These are phyloP conservation scores for Amanita muscaria DNA, from an alignment of 768 basidiomycete species.

Conservation along the genomic window DNA sequence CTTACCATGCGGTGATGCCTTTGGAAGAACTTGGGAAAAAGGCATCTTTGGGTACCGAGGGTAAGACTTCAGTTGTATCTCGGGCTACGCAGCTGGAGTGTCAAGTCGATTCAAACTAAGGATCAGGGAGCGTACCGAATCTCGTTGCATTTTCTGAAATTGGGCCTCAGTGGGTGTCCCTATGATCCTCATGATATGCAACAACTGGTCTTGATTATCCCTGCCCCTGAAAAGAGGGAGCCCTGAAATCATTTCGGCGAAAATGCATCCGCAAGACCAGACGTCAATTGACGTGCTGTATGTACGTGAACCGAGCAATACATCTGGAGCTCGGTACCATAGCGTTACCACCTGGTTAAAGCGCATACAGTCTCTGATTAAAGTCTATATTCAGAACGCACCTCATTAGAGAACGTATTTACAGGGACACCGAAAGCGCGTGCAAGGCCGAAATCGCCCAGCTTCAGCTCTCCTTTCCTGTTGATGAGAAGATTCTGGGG, in stretches of 20 bases:
- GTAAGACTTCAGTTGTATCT: slow-evolving; percentile 76
- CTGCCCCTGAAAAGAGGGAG: slow-evolving; percentile 94
- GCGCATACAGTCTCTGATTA: slow-evolving; percentile 1
- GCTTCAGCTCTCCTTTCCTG: slow-evolving; percentile 90
- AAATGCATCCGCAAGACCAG: slow-evolving; percentile 98
- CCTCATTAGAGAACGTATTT: slow-evolving; percentile 98
- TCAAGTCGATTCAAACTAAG: slow-evolving; percentile 1
- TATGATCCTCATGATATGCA: slow-evolving; percentile 95
- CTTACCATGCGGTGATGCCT: slow-evolving; percentile 76
- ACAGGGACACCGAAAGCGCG: slow-evolving; percentile 98
- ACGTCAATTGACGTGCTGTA: slow-evolving; percentile 98
- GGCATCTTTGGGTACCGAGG: slow-evolving; percentile 82
- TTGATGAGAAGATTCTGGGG: slow-evolving; percentile 98
- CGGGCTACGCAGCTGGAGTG: slow-evolving; percentile 44
- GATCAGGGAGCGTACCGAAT: slow-evolving; percentile 69
- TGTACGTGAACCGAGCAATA: slow-evolving; percentile 91
- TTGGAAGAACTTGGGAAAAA: slow-evolving; percentile 72
- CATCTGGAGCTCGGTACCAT: slow-evolving; percentile 98
- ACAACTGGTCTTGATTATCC: slow-evolving; percentile 96
- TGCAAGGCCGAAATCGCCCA: slow-evolving; percentile 97
- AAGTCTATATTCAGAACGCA: slow-evolving; percentile 14
- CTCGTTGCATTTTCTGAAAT: slow-evolving; percentile 79
- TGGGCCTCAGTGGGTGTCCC: slow-evolving; percentile 90
- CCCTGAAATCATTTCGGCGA: slow-evolving; percentile 98
- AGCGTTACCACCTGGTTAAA: slow-evolving; percentile 79